Evolutionary conservation across 768 basidiomycete species (phyloP).

Genomic region (Boletales sp.): DNA sequence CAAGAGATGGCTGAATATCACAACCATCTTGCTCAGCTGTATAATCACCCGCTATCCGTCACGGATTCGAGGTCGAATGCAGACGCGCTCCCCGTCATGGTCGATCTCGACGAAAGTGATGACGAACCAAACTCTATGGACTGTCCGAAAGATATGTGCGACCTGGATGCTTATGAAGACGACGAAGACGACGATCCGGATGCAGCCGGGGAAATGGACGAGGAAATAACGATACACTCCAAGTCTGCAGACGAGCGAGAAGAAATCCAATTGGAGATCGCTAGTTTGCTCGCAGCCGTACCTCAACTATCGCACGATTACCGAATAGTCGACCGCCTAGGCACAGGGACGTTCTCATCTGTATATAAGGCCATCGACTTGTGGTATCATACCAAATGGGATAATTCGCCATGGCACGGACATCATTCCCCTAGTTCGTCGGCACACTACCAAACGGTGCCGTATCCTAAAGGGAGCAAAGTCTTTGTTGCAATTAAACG

Average conservation of each 20-base stretch:
- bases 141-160: slow-evolving; percentile 36
- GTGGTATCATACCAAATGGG: slow-evolving; percentile 68
- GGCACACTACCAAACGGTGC: slow-evolving; percentile 58
- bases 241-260: slow-evolving; percentile 64
- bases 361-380: slow-evolving; percentile 97
- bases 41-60: slow-evolving; percentile 27
- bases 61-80: slow-evolving; percentile 18
- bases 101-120: slow-evolving; percentile 49
- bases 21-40: slow-evolving; percentile 45
- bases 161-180: slow-evolving; percentile 32
- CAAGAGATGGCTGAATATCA: slow-evolving; percentile 46
- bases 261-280: slow-evolving; percentile 77
- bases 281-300: slow-evolving; percentile 61
- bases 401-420: slow-evolving; percentile 73
- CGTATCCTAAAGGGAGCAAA: slow-evolving; percentile 41
- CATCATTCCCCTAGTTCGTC: slow-evolving; percentile 59
- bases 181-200: slow-evolving; percentile 34
- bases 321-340: slow-evolving; percentile 82
- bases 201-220: slow-evolving; percentile 46
- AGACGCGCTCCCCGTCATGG: slow-evolving; percentile 28
- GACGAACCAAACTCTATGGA: slow-evolving; percentile 34
- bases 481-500: slow-evolving; percentile 93
- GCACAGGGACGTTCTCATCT: slow-evolving; percentile 97
- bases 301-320: slow-evolving; percentile 68
- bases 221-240: slow-evolving; percentile 55